Evolutionary conservation across 176 grass and related monocot species (phyloP), one percentile per base, ranked within the genome.

Genomic region (Chloris gayana): DNA sequence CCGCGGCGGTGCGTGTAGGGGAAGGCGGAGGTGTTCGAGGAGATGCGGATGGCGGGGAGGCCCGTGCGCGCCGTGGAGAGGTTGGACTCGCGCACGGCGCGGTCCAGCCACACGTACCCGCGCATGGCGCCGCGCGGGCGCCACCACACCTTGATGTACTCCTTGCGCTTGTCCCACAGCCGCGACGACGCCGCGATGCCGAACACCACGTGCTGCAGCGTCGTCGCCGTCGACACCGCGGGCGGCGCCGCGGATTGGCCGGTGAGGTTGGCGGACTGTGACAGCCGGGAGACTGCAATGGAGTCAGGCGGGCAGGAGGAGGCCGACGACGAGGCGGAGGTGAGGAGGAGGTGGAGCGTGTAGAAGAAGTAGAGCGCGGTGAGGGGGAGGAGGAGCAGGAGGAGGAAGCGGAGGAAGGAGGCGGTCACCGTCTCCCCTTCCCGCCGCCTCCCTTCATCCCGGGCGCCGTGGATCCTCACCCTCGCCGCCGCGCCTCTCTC

Each of bases 81-180:
- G 59, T 91, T 93, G 75, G 89, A 91, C 70, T 99, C 96, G n/a
- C 77, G 83, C 45, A 99, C 96, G 33, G 31, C 82, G 61, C 76
- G 83, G 79, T 99, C 97, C 30, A 99, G 88, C 97, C 97, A 99
- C 53, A 99, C 93, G 79, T 91, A 90, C 7, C 97, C 97, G 2
- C 97, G 88, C 97, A 99, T 96, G 78, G 78, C 78, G 47, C 83
- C 67, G 64, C 42, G 88, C 3, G 93, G 93, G 3, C 76, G 88
- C 88, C 86, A 96, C 97, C 97, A 99, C 19, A 93, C 72, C 82
- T 87, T 99, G 88, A 99, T 99, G 86, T 99, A 99, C 56, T 99
- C 93, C 85, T 95, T 95, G 5, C 97, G 85, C 86, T 84, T 91
- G 67, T 96, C 84, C 97, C 93, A 99, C 21, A 96, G 73, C 34